Conservation (phyloP, 2,329 filamentous ascomycete species). For the Colletotrichum viniferum region DNA sequence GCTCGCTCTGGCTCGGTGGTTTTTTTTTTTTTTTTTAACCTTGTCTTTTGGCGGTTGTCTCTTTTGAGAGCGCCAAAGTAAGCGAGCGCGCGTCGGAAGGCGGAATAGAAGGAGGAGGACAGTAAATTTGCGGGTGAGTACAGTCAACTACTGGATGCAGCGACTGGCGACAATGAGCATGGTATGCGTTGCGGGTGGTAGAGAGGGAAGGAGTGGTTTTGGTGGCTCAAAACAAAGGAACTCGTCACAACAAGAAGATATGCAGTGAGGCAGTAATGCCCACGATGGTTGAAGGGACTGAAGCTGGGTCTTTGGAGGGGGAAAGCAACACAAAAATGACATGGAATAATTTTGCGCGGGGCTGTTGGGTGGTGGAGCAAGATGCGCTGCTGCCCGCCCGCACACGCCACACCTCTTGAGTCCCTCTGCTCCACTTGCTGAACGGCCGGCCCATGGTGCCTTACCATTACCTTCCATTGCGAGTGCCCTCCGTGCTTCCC, state of each 20-base stretch:
- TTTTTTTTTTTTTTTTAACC: neutral
- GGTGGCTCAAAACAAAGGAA: conserved; percentile 4
- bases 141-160: neutral
- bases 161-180: neutral
- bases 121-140: neutral
- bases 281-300: conserved; percentile 12
- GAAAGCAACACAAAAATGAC: conserved; percentile 20
- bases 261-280: conserved; percentile 17
- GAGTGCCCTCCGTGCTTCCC: neutral
- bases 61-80: neutral
- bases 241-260: neutral
- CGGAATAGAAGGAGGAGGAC: neutral
- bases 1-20: conserved; percentile 1
- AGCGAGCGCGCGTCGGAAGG: conserved; percentile 6
- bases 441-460: neutral
- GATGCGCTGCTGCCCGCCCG: neutral
- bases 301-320: conserved; percentile 12
- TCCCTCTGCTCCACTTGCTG: neutral
- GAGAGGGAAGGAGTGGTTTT: neutral
- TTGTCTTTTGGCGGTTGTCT: neutral
- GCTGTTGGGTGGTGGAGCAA: neutral
- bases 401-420: neutral
- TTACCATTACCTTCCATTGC: neutral
- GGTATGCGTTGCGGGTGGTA: neutral
- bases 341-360: conserved; percentile 20